Conservation (phyloP, 164 flowering plant species). For the Liriodendron chinense region DNA sequence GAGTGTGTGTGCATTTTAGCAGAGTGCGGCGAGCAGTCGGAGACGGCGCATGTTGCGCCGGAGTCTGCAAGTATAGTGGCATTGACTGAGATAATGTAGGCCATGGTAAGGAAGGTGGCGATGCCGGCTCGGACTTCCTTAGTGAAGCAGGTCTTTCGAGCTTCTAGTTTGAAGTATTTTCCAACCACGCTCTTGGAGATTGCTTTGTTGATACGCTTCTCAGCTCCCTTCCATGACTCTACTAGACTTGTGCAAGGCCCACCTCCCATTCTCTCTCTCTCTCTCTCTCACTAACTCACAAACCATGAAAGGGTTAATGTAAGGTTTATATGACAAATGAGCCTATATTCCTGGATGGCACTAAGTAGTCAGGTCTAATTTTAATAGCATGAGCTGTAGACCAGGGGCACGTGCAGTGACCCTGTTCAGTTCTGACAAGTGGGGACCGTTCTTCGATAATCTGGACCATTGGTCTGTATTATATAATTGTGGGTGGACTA, state of each 20-base stretch:
- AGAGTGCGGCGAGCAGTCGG: constrained; percentile 50
- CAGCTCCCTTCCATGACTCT: constrained; percentile 41
- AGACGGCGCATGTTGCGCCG: constrained; percentile 66
- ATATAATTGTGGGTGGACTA: no score
- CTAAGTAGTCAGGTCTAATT: not conserved
- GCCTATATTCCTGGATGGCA: not conserved
- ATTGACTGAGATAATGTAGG: constrained; percentile 78
- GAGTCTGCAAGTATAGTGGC: constrained; percentile 79
- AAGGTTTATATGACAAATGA: no score
- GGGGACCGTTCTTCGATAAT: not conserved
- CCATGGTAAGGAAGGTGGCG: constrained; percentile 91
- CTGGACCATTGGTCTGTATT: no score
- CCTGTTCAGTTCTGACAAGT: not conserved
- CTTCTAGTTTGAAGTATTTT: constrained; percentile 70
- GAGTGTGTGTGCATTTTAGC: not conserved
- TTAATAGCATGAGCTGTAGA: not conserved
- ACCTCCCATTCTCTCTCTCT: constrained; percentile 24
- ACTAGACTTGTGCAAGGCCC: constrained; percentile 24
- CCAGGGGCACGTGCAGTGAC: not conserved
- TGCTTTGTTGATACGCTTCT: constrained; percentile 41
- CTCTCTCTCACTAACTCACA: constrained; percentile 1
- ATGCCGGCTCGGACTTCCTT: constrained; percentile 76
- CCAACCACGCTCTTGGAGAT: constrained; percentile 58
- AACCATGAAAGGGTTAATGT: not conserved
- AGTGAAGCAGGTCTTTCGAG: constrained; percentile 61